Base-by-base conservation (phyloP, 2,329 filamentous ascomycete genomes). In the Beauveria bassiana region DNA sequence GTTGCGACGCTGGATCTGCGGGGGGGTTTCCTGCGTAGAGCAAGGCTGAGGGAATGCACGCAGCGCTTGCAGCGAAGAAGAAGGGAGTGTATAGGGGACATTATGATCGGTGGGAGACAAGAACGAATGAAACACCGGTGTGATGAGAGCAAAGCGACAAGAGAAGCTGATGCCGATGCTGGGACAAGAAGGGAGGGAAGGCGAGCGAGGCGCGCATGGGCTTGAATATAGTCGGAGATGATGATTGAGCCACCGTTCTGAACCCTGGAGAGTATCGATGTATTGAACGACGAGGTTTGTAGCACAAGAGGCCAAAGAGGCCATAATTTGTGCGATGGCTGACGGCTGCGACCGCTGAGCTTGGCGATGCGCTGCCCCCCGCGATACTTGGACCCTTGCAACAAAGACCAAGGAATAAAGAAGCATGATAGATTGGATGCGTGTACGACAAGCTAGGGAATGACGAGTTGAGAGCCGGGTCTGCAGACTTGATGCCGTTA, bases 271-370 rank as follows among this genome's bases (percentile, higher is more conserved):
- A 61, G n/a, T 26, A 55, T 61, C 34, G 45, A 38, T 52, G 59
- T 42, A 55, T 53, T 20, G 42, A 28, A 31, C 20, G 18, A 49
- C 12, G 22, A 49, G 59, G 31, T 22, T 61, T 61, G 59, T 61
- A 45, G 26, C 61, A 62, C 43, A 47, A 28, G 62, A 62, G 63
- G 58, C 46, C 54, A 61, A 50, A 64, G 58, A 51, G 51, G 31
- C 43, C 24, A 40, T 49, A 31, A 28, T 18, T 49, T 61, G 59
- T 61, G 59, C 43, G 31, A 61, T 55, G 43, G 51, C 51, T 52
- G 51, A 61, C 22, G 18, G 22, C 22, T 18, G 31, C 20, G 51
- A 18, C 14, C 31, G 5, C 31, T 50, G 31, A 54, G 31, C 24
- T 18, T 31, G 43, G 43, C 43, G 4, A 42, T 31, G 31, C 31